Conservation (phyloP, 768 basidiomycete species). For the Lepiota brunneoincarnata region DNA sequence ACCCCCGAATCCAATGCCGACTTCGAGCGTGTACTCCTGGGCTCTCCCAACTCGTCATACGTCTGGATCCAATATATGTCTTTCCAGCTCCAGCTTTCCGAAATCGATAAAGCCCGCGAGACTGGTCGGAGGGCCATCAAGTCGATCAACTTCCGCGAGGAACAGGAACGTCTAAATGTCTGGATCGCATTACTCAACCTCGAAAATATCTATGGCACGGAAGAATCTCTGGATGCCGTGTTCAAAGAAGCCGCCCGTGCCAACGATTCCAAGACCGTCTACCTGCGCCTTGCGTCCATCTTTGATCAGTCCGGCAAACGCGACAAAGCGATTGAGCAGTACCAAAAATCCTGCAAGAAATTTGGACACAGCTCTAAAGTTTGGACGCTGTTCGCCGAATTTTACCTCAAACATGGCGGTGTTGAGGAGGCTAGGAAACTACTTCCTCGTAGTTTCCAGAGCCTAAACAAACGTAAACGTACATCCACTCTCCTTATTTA, state of each 20-base stretch:
- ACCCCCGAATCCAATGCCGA: conserved; percentile 90
- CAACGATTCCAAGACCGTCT: conserved; percentile 91
- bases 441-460: conserved; percentile 84
- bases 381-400: conserved; percentile 88
- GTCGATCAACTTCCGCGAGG: conserved; percentile 93
- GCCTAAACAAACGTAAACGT: conserved; percentile 94
- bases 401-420: conserved; percentile 70
- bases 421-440: conserved; percentile 82
- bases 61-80: conserved; percentile 99
- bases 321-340: conserved; percentile 94
- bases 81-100: conserved; percentile 94
- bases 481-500: conserved; percentile 28
- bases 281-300: conserved; percentile 82
- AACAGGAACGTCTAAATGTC: conserved; percentile 92
- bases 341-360: conserved; percentile 87
- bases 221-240: conserved; percentile 69
- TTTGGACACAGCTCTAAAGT: conserved; percentile 91
- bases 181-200: conserved; percentile 97
- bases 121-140: conserved; percentile 81
- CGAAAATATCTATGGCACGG: conserved; percentile 90
- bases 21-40: conserved; percentile 90
- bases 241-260: conserved; percentile 90
- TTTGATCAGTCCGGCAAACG: conserved; percentile 80
- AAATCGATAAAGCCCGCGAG: conserved; percentile 91
- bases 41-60: conserved; percentile 95